Evolutionary conservation across 371 early-diverging fungal species (phyloP), one percentile per base, ranked within the genome.

Genomic region (Smittium culicis): DNA sequence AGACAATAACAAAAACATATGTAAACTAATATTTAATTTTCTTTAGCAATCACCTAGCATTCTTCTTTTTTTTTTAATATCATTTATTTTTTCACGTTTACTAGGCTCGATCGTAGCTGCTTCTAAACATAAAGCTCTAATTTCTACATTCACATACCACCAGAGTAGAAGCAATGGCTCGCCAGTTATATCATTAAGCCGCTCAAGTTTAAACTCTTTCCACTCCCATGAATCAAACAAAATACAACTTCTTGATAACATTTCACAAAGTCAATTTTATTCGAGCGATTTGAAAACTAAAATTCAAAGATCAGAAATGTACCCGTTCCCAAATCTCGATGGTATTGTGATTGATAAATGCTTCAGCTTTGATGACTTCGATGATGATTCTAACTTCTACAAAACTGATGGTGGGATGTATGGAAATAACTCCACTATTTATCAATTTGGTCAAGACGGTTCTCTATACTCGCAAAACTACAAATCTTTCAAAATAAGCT

Each of bases 381-480:
- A 16, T 60, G 60, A 60, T 25, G 8, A n/a, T n/a, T n/a, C n/a
- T n/a, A n/a, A n/a, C n/a, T n/a, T n/a, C n/a, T n/a, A n/a, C n/a
- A n/a, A n/a, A n/a, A n/a, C n/a, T n/a, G n/a, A n/a, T n/a, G n/a
- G n/a, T n/a, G n/a, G n/a, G n/a, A n/a, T n/a, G n/a, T n/a, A n/a
- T n/a, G n/a, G n/a, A n/a, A n/a, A n/a, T n/a, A n/a, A n/a, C n/a
- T n/a, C n/a, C 20, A 45, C 14, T 45, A 45, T 62, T n/a, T 62
- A 31, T 31, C 63, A 62, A 33, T 24, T 62, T 29, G 29, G 32
- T 29, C 16, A 8, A 14, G 63, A 62, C n/a, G 63, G 63, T 32
- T 32, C 34, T 24, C 32, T 62, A 34, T 62, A 32, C 34, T 8
- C 17, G 24, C 29, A 62, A 33, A 62, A 62, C n/a, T n/a, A n/a